Percentiles rank a stretch among this genome's conserved stretches.
Conservation (phyloP, 129 eudicot species). For the Flaveria trinervia region DNA sequence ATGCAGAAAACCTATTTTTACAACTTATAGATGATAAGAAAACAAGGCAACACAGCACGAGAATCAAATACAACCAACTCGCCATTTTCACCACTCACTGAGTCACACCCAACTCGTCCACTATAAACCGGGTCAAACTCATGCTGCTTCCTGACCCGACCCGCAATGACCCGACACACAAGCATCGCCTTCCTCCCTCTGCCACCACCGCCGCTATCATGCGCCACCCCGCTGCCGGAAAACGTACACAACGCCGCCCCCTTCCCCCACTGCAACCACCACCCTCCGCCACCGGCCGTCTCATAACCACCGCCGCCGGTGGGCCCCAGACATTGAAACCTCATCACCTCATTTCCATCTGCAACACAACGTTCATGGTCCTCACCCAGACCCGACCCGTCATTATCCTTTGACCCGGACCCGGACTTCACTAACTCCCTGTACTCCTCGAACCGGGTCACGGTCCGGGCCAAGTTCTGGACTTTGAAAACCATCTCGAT, state of each 20-base stretch:
- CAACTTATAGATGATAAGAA: constrained; percentile 81
- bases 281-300: constrained; percentile 43
- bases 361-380: constrained; percentile 90
- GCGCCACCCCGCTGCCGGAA: constrained; percentile 85
- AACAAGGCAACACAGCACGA: constrained; percentile 93
- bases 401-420: constrained; percentile 22
- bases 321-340: constrained; percentile 85
- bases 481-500: constrained; percentile 88
- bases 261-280: constrained; percentile 54
- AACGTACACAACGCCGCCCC: constrained; percentile 68
- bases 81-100: constrained; percentile 76
- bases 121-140: constrained; percentile 42
- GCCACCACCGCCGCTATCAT: constrained; percentile 86
- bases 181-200: constrained; percentile 83
- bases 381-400: constrained; percentile 26
- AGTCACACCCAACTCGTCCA: constrained; percentile 71
- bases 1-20: constrained; percentile 46
- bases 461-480: constrained; percentile 65
- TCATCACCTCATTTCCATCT: constrained; percentile 97
- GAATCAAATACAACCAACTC: constrained; percentile 88
- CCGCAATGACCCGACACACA: constrained; percentile 93
- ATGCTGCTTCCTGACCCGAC: constrained; percentile 63
- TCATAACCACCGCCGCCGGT: constrained; percentile 50
- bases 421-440: constrained; percentile 57
- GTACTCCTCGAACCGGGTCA: constrained; percentile 85